These are phyloP conservation scores for Paradendryphiella salina DNA, from an alignment of 2,329 filamentous ascomycete genomes.

Conservation along the genomic window DNA sequence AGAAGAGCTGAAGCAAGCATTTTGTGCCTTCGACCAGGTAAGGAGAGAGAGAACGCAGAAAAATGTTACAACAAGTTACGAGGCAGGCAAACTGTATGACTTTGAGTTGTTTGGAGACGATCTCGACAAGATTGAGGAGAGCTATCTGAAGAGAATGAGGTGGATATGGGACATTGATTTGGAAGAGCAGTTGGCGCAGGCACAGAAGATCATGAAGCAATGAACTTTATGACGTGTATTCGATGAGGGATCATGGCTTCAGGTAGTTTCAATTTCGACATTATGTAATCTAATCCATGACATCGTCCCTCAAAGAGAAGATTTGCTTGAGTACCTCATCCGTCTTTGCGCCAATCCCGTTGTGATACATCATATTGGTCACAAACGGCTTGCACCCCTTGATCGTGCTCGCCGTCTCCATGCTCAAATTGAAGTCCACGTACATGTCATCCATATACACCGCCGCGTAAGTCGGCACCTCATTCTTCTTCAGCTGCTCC, in stretches of 20 bases:
- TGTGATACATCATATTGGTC: conserved; percentile 86
- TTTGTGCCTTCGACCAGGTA: conserved; percentile 36
- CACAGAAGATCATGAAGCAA: conserved; percentile 31
- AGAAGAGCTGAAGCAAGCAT: conserved; percentile 41
- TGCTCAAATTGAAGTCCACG: conserved; percentile 75
- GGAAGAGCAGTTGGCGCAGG: conserved; percentile 40
- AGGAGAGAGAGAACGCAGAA: conserved; percentile 36
- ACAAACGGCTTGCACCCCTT: conserved; percentile 78
- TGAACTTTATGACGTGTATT: neutral
- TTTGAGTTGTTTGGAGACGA: conserved; percentile 47
- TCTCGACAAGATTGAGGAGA: conserved; percentile 43
- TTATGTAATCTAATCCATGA: conserved; percentile 54
- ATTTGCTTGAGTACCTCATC: conserved; percentile 77
- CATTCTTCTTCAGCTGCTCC: conserved; percentile 71
- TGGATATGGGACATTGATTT: conserved; percentile 51
- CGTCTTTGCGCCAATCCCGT: conserved; percentile 72
- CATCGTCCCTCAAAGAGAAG: conserved; percentile 75
- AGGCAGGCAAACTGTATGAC: conserved; percentile 47
- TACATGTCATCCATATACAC: conserved; percentile 91
- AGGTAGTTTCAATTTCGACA: neutral
- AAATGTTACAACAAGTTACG: conserved; percentile 35
- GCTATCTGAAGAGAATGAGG: conserved; percentile 37
- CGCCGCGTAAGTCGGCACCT: conserved; percentile 83
- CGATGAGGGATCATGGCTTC: neutral
- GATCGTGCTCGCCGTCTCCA: conserved; percentile 73